Evolutionary conservation across 345 rosid species (phyloP), one percentile per base, ranked within the genome.

Genomic region (Hypericum androsaemum): DNA sequence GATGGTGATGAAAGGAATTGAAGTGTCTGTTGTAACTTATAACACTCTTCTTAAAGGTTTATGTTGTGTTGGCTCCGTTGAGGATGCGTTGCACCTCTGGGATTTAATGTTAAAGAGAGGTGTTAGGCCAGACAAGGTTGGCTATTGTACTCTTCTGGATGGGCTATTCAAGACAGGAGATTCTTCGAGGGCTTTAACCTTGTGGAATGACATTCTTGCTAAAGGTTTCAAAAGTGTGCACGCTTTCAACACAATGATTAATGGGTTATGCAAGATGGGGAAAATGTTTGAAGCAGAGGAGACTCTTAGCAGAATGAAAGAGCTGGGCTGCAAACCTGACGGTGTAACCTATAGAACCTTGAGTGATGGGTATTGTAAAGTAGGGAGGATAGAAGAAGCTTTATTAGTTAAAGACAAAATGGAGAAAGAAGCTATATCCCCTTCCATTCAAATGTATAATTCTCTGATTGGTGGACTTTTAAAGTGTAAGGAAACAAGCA

Each of bases 31-130:
- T 57, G 70, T 77, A 28, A 80, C 94, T 50, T 80, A 82, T 63
- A 89, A 90, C 68, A 76, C 78, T 50, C 89, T 90, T 64, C 79
- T 90, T 37, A 87, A 87, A 63, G 98, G 96, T 51, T 62, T 76
- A 47, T 73, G 71, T 58, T 69, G 70, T 32, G 76, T 52, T 1
- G 79, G 83, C 68, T 76, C 78, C 47, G 70, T 66, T 42, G 63
- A 72, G 14, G 92, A 87, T 38, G 86, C 82, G 62, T 36, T 79
- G 58, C 57, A 54, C 60, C 68, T 87, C 52, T 90, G 96, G 96
- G 44, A 56, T 53, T 46, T 64, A 72, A 84, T 90, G 89, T 59
- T 74, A 46, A 65, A 68, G 64, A 71, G 72, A 58, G 82, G 89
- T 0, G 62, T 80, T 58, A 8, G 41, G 6, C 81, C 75, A 6